Conservation (phyloP, 805 yeast species). For the Trichomonascus vanleenenianus region DNA sequence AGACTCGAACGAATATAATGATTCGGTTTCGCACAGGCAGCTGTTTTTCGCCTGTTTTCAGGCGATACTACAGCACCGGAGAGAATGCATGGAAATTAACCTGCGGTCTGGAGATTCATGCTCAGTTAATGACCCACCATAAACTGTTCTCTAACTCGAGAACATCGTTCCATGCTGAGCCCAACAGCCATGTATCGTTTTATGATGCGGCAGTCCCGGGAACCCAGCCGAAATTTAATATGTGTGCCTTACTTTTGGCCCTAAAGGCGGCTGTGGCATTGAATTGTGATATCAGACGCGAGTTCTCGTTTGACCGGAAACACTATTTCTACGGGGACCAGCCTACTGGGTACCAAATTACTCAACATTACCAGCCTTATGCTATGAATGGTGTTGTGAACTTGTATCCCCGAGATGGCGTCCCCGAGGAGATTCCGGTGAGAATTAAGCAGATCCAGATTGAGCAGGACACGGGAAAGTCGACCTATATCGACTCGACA, state of each 20-base stretch:
- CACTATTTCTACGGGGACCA: constrained; percentile 97
- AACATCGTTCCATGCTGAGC: constrained; percentile 34
- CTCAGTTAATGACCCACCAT: constrained; percentile 66
- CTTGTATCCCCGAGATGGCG: constrained; percentile 47
- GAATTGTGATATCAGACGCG: constrained; percentile 45
- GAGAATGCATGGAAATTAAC: constrained; percentile 35
- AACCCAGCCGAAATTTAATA: constrained; percentile 75
- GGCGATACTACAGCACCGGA: not conserved
- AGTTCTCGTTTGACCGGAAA: constrained; percentile 79
- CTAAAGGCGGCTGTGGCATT: constrained; percentile 66
- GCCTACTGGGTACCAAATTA: constrained; percentile 92
- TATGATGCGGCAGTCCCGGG: constrained; percentile 91
- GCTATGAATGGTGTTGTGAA: constrained; percentile 58
- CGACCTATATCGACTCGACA: constrained; percentile 41
- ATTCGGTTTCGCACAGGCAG: too few relatives aligned
- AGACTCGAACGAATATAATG: too few relatives aligned
- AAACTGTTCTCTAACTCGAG: constrained; percentile 63
- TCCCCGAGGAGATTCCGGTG: constrained; percentile 37
- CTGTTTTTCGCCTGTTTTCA: too few relatives aligned
- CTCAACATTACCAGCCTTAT: constrained; percentile 78
- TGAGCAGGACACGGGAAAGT: constrained; percentile 92
- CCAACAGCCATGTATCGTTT: constrained; percentile 65
- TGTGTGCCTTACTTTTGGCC: constrained; percentile 64
- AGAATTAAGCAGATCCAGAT: constrained; percentile 75
- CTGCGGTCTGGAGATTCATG: constrained; percentile 90